These are phyloP conservation scores for Micractinium sp. DNA, from an alignment of 139 green algal species.

Conservation along the genomic window DNA sequence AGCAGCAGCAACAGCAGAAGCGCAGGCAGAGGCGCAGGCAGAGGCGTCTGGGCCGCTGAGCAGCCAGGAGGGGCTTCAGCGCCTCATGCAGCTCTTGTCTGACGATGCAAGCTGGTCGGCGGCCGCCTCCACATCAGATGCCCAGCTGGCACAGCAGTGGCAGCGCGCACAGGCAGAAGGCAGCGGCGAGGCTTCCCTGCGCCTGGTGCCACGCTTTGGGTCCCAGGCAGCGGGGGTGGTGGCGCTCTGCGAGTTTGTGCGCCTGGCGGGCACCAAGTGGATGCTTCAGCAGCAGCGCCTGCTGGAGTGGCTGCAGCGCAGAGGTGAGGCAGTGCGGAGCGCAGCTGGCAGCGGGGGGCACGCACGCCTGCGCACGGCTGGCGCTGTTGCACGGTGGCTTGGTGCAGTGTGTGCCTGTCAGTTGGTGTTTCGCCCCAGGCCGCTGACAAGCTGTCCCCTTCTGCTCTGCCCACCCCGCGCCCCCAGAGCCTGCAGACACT, in stretches of 20 bases:
- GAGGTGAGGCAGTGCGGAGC: neutral
- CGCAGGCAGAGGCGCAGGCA: neutral
- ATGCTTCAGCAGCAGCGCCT: conserved; percentile 12
- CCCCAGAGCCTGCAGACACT: neutral
- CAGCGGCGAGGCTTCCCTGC: neutral
- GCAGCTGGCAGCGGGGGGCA: neutral
- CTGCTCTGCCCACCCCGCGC: neutral
- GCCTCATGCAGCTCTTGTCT: neutral
- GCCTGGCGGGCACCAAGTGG: conserved; percentile 7
- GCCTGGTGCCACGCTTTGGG: neutral
- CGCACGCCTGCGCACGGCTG: neutral
- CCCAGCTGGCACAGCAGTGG: neutral
- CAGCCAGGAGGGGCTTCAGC: neutral
- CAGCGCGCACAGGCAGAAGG: neutral
- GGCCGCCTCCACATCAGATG: neutral
- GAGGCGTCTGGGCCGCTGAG: neutral
- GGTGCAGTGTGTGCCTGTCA: neutral
- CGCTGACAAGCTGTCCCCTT: neutral
- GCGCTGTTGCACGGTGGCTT: too few relatives aligned
- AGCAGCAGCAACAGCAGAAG: neutral
- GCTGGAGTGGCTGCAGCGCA: conserved; percentile 6
- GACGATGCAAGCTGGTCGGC: neutral
- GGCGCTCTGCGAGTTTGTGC: neutral
- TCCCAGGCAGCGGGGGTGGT: neutral
- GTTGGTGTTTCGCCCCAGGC: too few relatives aligned